Conservation (phyloP, 176 grass and related monocot genomes). For the Juncus effusus region DNA sequence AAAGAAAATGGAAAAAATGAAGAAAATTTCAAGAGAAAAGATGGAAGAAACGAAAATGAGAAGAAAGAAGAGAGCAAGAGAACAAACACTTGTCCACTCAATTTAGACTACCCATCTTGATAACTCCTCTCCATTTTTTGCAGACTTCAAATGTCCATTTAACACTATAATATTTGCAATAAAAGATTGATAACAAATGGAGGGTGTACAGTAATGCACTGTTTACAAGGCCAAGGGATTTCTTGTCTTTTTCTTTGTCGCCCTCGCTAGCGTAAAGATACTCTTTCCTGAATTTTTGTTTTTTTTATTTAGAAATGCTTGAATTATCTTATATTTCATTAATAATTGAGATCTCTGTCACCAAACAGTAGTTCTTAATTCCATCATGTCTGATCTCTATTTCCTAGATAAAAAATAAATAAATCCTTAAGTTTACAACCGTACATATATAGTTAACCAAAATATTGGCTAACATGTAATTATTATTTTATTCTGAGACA, state of each 20-base stretch:
- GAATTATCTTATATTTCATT: conserved; percentile 11
- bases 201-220: conserved; percentile 1
- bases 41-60: conserved; percentile 14
- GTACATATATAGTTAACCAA: too few species aligned
- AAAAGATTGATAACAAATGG: too few species aligned
- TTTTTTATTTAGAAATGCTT: background rate
- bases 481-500: too few species aligned
- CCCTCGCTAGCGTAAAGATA: conserved; percentile 27
- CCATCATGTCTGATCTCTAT: too few species aligned
- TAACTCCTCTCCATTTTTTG: conserved; percentile 9
- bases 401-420: too few species aligned
- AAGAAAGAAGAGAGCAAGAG: conserved; percentile 24
- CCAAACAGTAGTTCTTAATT: too few species aligned
- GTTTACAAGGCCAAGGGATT: conserved; percentile 39
- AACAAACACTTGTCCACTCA: conserved; percentile 31
- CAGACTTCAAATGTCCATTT: background rate
- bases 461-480: too few species aligned
- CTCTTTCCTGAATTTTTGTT: conserved; percentile 18
- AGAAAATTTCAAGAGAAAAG: background rate
- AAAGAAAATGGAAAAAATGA: conserved; percentile 19
- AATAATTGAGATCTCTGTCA: too few species aligned
- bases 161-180: background rate
- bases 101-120: conserved; percentile 9
- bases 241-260: conserved; percentile 67
- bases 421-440: too few species aligned